Conservation (phyloP, 163 green algal genomes). For the Scenedesmus sp. region DNA sequence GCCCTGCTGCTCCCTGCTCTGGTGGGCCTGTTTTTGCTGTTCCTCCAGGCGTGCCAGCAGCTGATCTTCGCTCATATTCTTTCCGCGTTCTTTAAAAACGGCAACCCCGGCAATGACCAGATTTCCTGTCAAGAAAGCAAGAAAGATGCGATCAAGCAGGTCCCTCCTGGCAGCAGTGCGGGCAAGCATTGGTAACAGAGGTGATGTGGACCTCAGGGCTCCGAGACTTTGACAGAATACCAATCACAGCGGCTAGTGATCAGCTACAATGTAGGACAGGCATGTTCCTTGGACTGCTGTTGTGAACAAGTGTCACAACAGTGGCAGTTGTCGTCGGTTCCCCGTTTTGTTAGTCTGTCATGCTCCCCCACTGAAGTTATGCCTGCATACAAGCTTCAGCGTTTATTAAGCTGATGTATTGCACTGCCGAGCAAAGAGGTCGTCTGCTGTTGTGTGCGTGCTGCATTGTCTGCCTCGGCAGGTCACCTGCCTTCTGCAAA, state of each 20-base stretch:
- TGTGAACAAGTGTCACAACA: background rate
- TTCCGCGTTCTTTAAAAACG: background rate
- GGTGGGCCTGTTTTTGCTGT: slow-evolving; percentile 33
- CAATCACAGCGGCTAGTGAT: no score
- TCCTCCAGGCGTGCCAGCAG: slow-evolving; percentile 34
- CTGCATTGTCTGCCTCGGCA: background rate
- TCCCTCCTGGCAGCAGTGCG: background rate
- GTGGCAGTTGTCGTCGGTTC: slow-evolving; percentile 12
- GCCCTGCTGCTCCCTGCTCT: background rate
- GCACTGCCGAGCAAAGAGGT: background rate
- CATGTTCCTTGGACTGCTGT: background rate
- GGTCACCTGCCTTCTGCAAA: background rate
- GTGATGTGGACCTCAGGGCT: background rate
- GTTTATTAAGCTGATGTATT: background rate
- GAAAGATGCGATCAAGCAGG: slow-evolving; percentile 14
- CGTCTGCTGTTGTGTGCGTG: background rate
- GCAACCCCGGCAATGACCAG: background rate
- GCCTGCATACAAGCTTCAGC: background rate
- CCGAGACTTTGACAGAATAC: no score
- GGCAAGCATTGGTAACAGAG: background rate
- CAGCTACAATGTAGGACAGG: no score
- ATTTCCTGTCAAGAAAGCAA: slow-evolving; percentile 24
- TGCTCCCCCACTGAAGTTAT: background rate
- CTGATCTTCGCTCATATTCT: slow-evolving; percentile 9
- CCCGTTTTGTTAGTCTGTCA: background rate